phyloP scores from a whole-genome alignment of 306 rosid species.

The Vigna unguiculata region DNA sequence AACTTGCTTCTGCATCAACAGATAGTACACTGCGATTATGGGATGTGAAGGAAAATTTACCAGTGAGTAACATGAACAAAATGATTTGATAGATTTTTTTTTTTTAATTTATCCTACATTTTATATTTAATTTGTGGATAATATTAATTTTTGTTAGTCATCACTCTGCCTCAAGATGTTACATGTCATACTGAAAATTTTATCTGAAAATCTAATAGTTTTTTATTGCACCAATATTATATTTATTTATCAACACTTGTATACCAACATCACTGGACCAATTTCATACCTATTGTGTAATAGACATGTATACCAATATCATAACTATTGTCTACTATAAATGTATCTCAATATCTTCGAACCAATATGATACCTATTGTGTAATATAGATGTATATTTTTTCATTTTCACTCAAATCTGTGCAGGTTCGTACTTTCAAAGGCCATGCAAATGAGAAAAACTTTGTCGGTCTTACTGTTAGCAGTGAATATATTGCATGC shows the following conservation, averaged over 20 bases:
- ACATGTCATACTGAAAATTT: neutral
- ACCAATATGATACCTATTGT: neutral
- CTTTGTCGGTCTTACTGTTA: constrained; percentile 94
- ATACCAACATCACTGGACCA: no score
- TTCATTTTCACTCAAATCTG: constrained; percentile 13
- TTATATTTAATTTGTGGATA: constrained; percentile 24
- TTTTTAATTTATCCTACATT: constrained; percentile 30
- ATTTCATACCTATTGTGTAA: no score
- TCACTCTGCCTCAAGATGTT: constrained; percentile 21
- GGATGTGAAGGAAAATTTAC: constrained; percentile 87
- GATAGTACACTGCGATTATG: constrained; percentile 92
- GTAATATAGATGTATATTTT: neutral
- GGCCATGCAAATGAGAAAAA: constrained; percentile 97
- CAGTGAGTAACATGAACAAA: constrained; percentile 63
- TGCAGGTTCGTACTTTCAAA: constrained; percentile 85
- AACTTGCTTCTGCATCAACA: constrained; percentile 97
- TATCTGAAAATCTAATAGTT: constrained; percentile 9
- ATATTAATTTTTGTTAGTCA: constrained; percentile 29
- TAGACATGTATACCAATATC: no score
- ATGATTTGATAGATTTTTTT: constrained; percentile 12
- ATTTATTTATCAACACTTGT: no score
- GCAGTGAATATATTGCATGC: constrained; percentile 87
- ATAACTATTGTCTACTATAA: no score
- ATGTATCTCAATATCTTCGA: neutral
- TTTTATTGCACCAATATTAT: neutral